Evolutionary conservation across 371 early-diverging fungal species (phyloP).

Genomic region (Mucor ambiguus): DNA sequence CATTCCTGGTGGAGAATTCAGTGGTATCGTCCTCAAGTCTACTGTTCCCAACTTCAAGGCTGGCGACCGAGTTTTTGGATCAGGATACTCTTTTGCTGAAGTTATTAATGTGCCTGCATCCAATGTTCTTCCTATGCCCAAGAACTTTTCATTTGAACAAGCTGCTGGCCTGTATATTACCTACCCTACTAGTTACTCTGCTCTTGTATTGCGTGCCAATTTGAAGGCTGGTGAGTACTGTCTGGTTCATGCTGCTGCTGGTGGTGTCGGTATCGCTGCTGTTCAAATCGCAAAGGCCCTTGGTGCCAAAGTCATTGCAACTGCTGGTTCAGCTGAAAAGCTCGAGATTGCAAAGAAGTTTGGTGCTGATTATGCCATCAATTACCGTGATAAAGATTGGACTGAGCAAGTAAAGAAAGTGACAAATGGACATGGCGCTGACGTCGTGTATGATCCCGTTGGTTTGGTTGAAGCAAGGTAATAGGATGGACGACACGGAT

Average conservation of each 20-base stretch:
- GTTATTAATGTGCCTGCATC: conserved; percentile 53
- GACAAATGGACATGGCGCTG: conserved; percentile 71
- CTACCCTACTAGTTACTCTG: conserved; percentile 83
- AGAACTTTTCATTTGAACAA: conserved; percentile 71
- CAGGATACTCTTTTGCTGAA: conserved; percentile 72
- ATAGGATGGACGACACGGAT: neutral
- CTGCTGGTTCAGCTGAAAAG: conserved; percentile 78
- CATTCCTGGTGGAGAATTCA: conserved; percentile 78
- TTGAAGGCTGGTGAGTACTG: conserved; percentile 68
- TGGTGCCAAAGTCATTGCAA: conserved; percentile 88
- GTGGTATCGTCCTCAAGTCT: conserved; percentile 47
- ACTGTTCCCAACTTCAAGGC: conserved; percentile 54
- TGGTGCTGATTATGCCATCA: conserved; percentile 82
- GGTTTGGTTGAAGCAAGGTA: conserved; percentile 72
- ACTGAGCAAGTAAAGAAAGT: conserved; percentile 69
- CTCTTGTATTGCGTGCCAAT: conserved; percentile 71
- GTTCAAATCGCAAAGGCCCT: conserved; percentile 72
- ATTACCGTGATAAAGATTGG: conserved; percentile 84
- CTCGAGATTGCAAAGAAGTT: conserved; percentile 64
- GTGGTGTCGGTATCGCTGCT: conserved; percentile 73
- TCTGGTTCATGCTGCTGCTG: conserved; percentile 84
- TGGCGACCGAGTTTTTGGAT: conserved; percentile 85
- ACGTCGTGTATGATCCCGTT: conserved; percentile 82
- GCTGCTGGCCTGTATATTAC: conserved; percentile 82
- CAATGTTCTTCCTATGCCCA: conserved; percentile 67